Evolutionary conservation across 768 basidiomycete genomes (phyloP).

Genomic region (Naganishia onofrii): DNA sequence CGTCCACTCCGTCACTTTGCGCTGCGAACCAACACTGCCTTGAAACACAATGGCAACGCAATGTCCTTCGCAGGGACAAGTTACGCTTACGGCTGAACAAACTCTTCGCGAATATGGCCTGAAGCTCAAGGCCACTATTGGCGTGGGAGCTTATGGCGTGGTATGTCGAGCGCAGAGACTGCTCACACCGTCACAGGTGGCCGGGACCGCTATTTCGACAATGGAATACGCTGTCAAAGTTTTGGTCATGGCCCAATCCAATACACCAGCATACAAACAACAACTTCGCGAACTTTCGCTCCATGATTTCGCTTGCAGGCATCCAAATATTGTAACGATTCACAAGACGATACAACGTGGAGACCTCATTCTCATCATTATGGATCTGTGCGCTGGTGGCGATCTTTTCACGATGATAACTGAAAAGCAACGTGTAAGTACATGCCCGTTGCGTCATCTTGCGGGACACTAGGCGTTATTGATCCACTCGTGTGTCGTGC

Average conservation of each 20-base stretch:
- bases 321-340: conserved; percentile 65
- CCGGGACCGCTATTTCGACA: conserved; percentile 61
- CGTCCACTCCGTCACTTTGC: not conserved
- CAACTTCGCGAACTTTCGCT: conserved; percentile 68
- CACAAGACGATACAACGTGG: conserved; percentile 64
- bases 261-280: conserved; percentile 51
- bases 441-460: not conserved
- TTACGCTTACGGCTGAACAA: conserved; percentile 16
- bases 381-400: conserved; percentile 87
- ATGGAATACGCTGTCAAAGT: conserved; percentile 67
- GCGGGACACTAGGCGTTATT: not conserved
- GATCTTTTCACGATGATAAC: conserved; percentile 89
- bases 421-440: conserved; percentile 52
- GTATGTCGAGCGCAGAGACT: conserved; percentile 36
- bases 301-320: conserved; percentile 55
- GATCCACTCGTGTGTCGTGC: conserved; percentile 49
- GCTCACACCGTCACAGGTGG: conserved; percentile 53
- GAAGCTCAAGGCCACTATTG: not conserved
- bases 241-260: conserved; percentile 60
- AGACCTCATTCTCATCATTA: conserved; percentile 69
- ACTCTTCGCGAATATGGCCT: conserved; percentile 18
- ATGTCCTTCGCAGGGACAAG: not conserved
- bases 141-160: conserved; percentile 5
- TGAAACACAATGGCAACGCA: not conserved
- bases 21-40: not conserved